Percentiles rank a stretch among this genome's conserved stretches.
Conservation (phyloP, 2,329 filamentous ascomycete species). For the Aureobasidium sp. region DNA sequence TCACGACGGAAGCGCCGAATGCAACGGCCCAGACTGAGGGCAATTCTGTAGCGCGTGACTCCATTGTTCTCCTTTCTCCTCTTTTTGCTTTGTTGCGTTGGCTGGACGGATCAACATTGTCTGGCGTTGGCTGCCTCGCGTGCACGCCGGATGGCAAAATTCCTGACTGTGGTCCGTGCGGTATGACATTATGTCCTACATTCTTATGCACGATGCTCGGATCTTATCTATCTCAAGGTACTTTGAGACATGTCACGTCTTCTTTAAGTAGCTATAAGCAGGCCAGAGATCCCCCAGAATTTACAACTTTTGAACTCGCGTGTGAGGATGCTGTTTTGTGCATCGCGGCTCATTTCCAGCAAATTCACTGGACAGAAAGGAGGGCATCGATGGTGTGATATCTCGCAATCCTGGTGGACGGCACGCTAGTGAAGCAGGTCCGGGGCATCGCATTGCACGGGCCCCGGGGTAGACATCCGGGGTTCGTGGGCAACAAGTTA, state of each 20-base stretch:
- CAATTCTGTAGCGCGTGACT: conserved; percentile 22
- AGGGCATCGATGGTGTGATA: background rate
- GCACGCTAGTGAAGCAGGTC: background rate
- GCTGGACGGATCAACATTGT: background rate
- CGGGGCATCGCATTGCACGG: background rate
- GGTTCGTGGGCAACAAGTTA: background rate
- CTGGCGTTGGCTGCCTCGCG: background rate
- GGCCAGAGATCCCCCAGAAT: background rate
- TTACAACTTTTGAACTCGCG: conserved; percentile 3
- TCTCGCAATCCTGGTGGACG: background rate
- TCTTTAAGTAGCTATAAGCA: background rate
- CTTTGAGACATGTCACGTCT: background rate
- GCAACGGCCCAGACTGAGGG: conserved; percentile 53
- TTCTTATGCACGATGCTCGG: background rate
- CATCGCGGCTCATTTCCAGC: background rate
- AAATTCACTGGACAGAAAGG: background rate
- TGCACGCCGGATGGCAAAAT: background rate
- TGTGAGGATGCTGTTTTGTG: background rate
- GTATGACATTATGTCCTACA: background rate
- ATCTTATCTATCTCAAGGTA: conserved; percentile 4
- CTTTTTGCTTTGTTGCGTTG: conserved; percentile 4
- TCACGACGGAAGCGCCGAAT: conserved; percentile 63
- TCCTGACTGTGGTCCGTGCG: background rate
- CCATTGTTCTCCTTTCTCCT: conserved; percentile 4
- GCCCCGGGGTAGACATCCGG: background rate